Conservation (phyloP, 805 yeast species). For the Candida insectorum region DNA sequence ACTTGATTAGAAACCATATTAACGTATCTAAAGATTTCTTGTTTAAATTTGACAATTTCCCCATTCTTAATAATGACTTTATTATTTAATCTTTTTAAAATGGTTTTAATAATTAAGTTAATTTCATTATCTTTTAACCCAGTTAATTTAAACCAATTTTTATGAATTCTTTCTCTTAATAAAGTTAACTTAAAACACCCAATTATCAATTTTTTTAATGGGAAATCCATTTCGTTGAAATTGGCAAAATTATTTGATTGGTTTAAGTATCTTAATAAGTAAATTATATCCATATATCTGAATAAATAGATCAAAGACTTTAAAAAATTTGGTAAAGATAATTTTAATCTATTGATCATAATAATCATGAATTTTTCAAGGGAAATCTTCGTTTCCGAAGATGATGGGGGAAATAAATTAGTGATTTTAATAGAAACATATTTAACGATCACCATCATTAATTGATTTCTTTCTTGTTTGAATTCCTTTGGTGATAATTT, state of each 20-base stretch:
- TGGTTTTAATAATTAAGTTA: conserved; percentile 30
- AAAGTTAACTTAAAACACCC: conserved; percentile 41
- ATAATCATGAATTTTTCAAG: conserved; percentile 38
- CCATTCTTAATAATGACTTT: conserved; percentile 34
- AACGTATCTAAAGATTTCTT: conserved; percentile 40
- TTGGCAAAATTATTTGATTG: conserved; percentile 44
- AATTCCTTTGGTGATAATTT: conserved; percentile 19
- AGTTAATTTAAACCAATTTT: conserved; percentile 34
- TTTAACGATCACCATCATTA: conserved; percentile 42
- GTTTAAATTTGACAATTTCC: conserved; percentile 34
- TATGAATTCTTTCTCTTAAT: conserved; percentile 24
- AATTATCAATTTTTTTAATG: conserved; percentile 36
- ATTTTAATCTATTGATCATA: conserved; percentile 33
- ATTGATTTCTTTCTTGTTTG: conserved; percentile 29
- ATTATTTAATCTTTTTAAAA: conserved; percentile 39
- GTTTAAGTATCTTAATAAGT: conserved; percentile 41
- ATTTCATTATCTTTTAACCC: conserved; percentile 36
- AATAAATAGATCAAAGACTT: conserved; percentile 41
- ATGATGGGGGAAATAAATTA: conserved; percentile 42
- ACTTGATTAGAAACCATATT: too few species aligned
- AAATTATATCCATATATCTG: conserved; percentile 45
- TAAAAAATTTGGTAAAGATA: conserved; percentile 34
- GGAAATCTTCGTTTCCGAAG: conserved; percentile 27
- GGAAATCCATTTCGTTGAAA: conserved; percentile 42
- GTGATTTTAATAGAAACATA: conserved; percentile 41